phyloP scores from a whole-genome alignment of 805 yeast genomes.

The Wickerhamomyces bisporus region DNA sequence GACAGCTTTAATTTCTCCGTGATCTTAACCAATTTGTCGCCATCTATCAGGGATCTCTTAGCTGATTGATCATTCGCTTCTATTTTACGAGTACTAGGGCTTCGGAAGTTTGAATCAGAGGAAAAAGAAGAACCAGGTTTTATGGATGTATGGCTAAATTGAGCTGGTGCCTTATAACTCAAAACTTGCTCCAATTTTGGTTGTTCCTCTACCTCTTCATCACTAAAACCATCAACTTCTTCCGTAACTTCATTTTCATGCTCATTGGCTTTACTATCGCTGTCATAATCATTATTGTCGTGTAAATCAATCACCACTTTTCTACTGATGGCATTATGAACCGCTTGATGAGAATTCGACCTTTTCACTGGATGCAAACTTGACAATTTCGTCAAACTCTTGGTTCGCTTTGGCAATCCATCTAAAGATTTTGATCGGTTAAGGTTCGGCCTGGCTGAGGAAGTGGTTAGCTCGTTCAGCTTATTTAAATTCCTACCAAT shows the following conservation, averaged over 20 bases:
- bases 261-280: slow-evolving; percentile 5
- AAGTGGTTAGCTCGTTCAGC: slow-evolving; percentile 14
- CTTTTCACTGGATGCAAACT: slow-evolving; percentile 19
- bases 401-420: slow-evolving; percentile 13
- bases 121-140: slow-evolving; percentile 9
- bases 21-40: slow-evolving; percentile 4
- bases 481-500: slow-evolving; percentile 23
- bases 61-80: neutral
- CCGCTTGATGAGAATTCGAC: slow-evolving; percentile 16
- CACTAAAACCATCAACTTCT: slow-evolving; percentile 23
- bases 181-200: slow-evolving; percentile 5
- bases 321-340: slow-evolving; percentile 4
- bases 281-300: slow-evolving; percentile 10
- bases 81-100: neutral
- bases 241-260: slow-evolving; percentile 16
- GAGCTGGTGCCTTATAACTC: slow-evolving; percentile 21
- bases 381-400: slow-evolving; percentile 19
- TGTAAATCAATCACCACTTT: slow-evolving; percentile 16
- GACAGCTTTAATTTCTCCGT: neutral
- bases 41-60: slow-evolving; percentile 10
- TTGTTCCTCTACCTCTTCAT: slow-evolving; percentile 9
- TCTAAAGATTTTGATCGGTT: slow-evolving; percentile 23
- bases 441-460: slow-evolving; percentile 18
- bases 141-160: slow-evolving; percentile 18
- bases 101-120: slow-evolving; percentile 1